phyloP scores from a whole-genome alignment of 306 rosid species.

The Fragaria iinumae region DNA sequence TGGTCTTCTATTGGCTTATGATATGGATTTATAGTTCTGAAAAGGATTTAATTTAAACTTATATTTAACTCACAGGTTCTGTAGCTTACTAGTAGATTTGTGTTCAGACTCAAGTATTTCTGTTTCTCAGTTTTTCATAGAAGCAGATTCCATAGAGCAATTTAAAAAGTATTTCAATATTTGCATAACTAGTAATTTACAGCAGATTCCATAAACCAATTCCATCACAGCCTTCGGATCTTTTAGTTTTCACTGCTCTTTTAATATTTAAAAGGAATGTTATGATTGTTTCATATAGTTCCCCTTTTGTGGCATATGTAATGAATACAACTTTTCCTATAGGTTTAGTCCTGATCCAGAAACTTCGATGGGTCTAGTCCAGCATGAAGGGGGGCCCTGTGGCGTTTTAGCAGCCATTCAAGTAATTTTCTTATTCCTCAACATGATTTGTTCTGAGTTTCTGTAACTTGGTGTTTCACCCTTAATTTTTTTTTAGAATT shows the following conservation, averaged over 20 bases:
- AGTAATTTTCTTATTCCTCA: conserved; percentile 53
- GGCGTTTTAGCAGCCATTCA: conserved; percentile 98
- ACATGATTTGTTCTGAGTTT: conserved; percentile 23
- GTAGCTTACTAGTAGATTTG: not conserved
- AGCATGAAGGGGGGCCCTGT: conserved; percentile 99
- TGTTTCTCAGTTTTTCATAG: not conserved
- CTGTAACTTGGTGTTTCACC: conserved; percentile 20
- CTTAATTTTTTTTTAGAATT: not conserved
- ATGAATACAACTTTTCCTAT: conserved; percentile 30
- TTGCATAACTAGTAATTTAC: not conserved
- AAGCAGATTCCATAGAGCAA: not conserved
- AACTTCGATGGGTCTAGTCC: conserved; percentile 97
- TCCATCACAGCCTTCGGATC: not conserved
- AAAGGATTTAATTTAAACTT: conserved; percentile 11
- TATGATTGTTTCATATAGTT: conserved; percentile 24
- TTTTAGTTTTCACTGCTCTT: not conserved
- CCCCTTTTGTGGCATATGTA: conserved; percentile 35
- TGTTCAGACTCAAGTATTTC: not conserved
- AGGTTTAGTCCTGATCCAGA: conserved; percentile 86
- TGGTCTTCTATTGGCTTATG: not conserved
- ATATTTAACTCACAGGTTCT: not conserved
- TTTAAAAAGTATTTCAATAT: too few relatives aligned
- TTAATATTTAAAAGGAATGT: not conserved
- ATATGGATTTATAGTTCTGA: not conserved
- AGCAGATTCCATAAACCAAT: not conserved